Base-by-base conservation (phyloP, 768 basidiomycete genomes). In the Austroboletus festivus region DNA sequence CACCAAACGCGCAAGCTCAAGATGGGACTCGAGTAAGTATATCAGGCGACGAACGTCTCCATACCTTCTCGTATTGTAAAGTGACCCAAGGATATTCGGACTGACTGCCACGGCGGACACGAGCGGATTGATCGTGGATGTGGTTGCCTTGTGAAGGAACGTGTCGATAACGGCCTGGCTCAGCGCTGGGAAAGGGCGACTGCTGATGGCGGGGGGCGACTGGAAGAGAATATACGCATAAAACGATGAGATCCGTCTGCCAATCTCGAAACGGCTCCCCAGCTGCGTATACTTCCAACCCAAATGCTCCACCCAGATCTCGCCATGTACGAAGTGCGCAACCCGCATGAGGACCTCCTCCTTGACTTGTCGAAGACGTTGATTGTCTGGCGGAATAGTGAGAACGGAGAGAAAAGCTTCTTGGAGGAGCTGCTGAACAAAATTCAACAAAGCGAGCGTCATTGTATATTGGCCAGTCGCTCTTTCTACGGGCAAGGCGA, bases 241-340 rank as follows among this genome's bases (percentile, higher is more conserved):
- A 23, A 94, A 71, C 8, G 73, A 71, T 10, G 82, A 77, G 21
- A 92, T 73, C 15, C 82, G 72, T 44, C 77, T 73, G 18, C 85
- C 86, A 40, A 97, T 85, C 69, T 91, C 87, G 59, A 90, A 94
- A 33, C 88, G 78, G 60, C 91, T 87, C 5, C 85, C 85, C 12
- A 93, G 73, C 47, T 86, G 85, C 4, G 74, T 72, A 55, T 93
- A 96, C 63, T 89, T 88, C 93, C 93, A 97, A 3, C 82, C 80
- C 33, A 82, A 63, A 64, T 91, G 87, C 56, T 87, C 85, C 1
- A 86, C 79, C 93, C 93, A 97, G 18, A 95, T 82, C 62, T 94
- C 89, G 8, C 81, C 79, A 58, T 93, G 89, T 9, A 94, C 78
- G 53, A 93, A 91, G 5, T 75, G 75, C 12, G 82, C 74, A 0